Evolutionary conservation across 2,329 filamentous ascomycete species (phyloP), one percentile per base, ranked within the genome.

Genomic region (Botrytis galanthina): DNA sequence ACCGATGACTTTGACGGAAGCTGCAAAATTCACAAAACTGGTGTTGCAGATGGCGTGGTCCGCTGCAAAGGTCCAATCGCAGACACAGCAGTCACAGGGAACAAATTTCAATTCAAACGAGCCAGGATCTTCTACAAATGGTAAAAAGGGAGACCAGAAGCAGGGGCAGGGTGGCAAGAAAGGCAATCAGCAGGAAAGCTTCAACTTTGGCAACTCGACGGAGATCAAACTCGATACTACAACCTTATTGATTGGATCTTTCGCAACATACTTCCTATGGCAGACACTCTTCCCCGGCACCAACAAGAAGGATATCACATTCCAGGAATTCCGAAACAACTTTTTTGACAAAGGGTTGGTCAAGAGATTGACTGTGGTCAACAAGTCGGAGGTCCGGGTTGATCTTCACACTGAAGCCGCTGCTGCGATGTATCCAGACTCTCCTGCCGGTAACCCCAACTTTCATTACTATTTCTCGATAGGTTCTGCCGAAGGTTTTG

Each of bases 271-370:
- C 80, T 84, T 92, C 72, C 81, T 90, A 66, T 91, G 90, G 82
- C 85, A 87, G 73, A 86, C 88, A 76, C 84, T 95, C 73, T 87
- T 93, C 74, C 91, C 91, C 5, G 87, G 87, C 32, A 90, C 92
- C 76, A 87, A 86, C 75, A 86, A 85, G 72, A 86, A 90, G 80
- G 95, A 99, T 81, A 98, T 99, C 74, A 98, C 96, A 72, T 99
- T 94, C 93, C 95, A 99, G 84, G 96, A 99, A 84, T 93, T 99
- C 84, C 88, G 93, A 76, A 95, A 90, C 78, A 96, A 94, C 46
- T 98, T 97, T 86, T 86, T 99, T 75, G 94, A 98, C 84, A 98
- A 97, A 86, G 96, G 96, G 12, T 87, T 99, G 37, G 95, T 99
- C 32, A 93, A 98, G 84, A 98, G 95, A 85, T 87, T 99, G 78